These are phyloP conservation scores for Aspergillus jensenii DNA, from an alignment of 2,329 filamentous ascomycete genomes.

Conservation along the genomic window DNA sequence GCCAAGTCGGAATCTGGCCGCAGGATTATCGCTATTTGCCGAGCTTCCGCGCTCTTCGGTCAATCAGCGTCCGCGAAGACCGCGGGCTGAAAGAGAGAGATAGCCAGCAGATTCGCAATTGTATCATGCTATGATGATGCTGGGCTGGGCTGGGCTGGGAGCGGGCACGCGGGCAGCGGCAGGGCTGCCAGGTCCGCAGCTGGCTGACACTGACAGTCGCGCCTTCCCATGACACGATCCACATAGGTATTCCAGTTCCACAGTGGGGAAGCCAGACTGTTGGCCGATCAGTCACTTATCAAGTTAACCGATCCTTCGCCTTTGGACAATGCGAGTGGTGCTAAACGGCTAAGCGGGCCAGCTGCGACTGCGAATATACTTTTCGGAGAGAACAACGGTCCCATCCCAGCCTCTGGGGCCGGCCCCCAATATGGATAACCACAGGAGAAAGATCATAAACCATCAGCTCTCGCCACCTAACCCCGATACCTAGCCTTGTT, in stretches of 20 bases:
- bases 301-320: constrained; percentile 4
- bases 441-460: background rate
- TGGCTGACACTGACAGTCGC: constrained; percentile 1
- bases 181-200: background rate
- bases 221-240: constrained; percentile 5
- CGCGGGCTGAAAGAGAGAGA: background rate
- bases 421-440: too few relatives aligned
- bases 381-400: background rate
- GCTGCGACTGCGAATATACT: background rate
- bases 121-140: background rate
- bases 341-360: background rate
- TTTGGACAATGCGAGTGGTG: background rate
- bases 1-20: constrained; percentile 3
- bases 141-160: background rate
- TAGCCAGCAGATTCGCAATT: background rate
- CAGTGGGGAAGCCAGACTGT: constrained; percentile 1
- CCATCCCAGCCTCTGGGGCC: background rate
- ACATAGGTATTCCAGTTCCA: background rate
- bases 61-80: background rate
- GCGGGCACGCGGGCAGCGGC: background rate
- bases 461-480: background rate
- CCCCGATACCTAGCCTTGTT: background rate
- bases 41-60: background rate
- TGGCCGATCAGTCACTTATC: constrained; percentile 10
- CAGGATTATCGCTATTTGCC: background rate